Base-by-base conservation (phyloP, 2,329 filamentous ascomycete genomes). In the Hypoxylon sp. region DNA sequence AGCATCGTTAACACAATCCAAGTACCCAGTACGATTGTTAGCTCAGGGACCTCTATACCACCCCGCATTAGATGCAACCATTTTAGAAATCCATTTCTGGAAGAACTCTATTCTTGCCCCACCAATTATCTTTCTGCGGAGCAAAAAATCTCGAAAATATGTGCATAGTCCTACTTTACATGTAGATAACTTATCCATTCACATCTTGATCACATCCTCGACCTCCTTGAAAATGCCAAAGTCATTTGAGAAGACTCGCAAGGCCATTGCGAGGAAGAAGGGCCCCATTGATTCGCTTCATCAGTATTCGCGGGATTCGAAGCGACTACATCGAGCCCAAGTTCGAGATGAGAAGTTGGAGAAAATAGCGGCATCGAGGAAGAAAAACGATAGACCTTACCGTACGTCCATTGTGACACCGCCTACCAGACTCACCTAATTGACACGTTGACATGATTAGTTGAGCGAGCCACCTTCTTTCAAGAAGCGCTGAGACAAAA, bases 261-360 rank as follows among this genome's bases (percentile, higher is more conserved):
- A 98, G 83, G 90, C 94, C 71, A 95, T 98, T 71, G 84, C 90
- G 35, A 97, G 97, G 84, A 98, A 98, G 86, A 89, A 90, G 71
- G 89, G 90, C 19, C 89, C 90, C 42, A 86, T 93, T 51, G 90
- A 91, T 31, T 86, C 91, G 11, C 86, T 98, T 22, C 95, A 98
- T 77, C 92, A 94, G 80, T 94, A 94, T 79, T 97, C 94, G 67
- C 87, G 96, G 73, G 93, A 98, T 83, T 92, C 94, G 3, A 88
- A 91, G 76, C 88, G 93, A 57, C 84, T 98, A 70, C 91, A 94
- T 78, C 88, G 90, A 75, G 96, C 96, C 19, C 88, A 89, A 69
- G 87, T 91, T 71, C 87, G 96, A 80, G 94, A 98, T 76, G 91
- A 96, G 75, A 93, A 93, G 78, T 85, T 99, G 37, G 89, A 89